Evolutionary conservation across 2,329 filamentous ascomycete species (phyloP).

Genomic region (Pseudogymnoascus sp.): DNA sequence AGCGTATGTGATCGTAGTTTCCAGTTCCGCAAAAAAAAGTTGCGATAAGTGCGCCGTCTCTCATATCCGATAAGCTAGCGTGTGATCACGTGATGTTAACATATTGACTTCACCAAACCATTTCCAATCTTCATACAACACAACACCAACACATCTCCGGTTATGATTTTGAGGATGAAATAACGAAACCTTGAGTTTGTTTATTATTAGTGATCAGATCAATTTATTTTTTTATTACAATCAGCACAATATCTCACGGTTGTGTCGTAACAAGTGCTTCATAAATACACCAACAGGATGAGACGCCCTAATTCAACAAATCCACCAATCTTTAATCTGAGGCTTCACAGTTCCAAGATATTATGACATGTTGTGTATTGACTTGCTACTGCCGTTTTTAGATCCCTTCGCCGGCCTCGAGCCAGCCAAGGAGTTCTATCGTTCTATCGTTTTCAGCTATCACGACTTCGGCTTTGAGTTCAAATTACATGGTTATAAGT

Average conservation of each 20-base stretch:
- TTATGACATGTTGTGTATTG: not conserved
- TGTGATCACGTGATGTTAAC: not conserved
- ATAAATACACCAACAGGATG: not conserved
- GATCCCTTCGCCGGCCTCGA: no score
- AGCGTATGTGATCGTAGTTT: slow-evolving; percentile 1
- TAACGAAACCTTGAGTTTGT: not conserved
- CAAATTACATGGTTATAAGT: not conserved
- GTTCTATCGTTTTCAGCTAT: not conserved
- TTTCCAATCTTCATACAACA: not conserved
- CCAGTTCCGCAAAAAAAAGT: slow-evolving; percentile 4
- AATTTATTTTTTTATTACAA: not conserved
- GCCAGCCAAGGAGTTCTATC: not conserved
- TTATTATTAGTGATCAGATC: not conserved
- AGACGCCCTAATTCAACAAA: not conserved
- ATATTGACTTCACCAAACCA: not conserved
- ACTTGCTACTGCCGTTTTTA: not conserved
- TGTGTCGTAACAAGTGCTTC: not conserved
- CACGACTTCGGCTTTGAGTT: not conserved
- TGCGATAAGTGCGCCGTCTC: slow-evolving; percentile 4
- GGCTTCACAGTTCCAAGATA: not conserved
- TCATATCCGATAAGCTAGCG: slow-evolving; percentile 8
- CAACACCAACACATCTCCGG: not conserved
- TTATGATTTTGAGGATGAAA: not conserved
- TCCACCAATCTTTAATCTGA: not conserved
- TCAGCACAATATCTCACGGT: not conserved